These are phyloP conservation scores for Nicotiana attenuata DNA, from an alignment of 257 asterid genomes.

Conservation along the genomic window DNA sequence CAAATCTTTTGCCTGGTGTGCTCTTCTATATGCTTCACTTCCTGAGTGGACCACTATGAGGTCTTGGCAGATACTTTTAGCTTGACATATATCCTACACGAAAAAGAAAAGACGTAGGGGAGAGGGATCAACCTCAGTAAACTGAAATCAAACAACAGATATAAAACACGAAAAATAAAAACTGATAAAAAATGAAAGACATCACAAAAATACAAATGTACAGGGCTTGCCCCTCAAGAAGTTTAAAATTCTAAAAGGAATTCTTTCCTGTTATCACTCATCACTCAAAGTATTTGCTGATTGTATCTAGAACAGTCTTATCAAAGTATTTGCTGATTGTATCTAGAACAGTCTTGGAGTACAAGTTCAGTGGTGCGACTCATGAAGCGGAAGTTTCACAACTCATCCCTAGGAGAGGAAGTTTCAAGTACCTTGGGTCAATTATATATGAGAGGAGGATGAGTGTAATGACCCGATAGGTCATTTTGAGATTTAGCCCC, in stretches of 20 bases:
- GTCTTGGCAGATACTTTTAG: background rate
- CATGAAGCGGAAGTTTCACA: too few species aligned
- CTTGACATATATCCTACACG: constrained; percentile 9
- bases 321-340: background rate
- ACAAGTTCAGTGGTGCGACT: too few species aligned
- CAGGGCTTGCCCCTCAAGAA: background rate
- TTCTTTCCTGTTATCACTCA: too few species aligned
- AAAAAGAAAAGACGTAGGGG: too few species aligned
- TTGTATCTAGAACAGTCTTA: too few species aligned
- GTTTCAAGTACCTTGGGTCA: too few species aligned
- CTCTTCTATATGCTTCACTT: constrained; percentile 27
- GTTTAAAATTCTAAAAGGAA: background rate
- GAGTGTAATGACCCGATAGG: too few species aligned
- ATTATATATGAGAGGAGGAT: too few species aligned
- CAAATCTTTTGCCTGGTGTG: background rate
- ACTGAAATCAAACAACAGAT: background rate
- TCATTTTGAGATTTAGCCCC: too few species aligned
- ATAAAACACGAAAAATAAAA: background rate
- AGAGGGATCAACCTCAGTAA: background rate
- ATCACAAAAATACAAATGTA: background rate
- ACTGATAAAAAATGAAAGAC: background rate
- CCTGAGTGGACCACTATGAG: constrained; percentile 21
- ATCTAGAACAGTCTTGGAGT: too few species aligned
- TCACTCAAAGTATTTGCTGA: background rate
- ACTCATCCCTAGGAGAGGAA: too few species aligned